Evolutionary conservation across 768 basidiomycete species (phyloP), one percentile per base, ranked within the genome.

Genomic region (Phanerochaete carnosa): DNA sequence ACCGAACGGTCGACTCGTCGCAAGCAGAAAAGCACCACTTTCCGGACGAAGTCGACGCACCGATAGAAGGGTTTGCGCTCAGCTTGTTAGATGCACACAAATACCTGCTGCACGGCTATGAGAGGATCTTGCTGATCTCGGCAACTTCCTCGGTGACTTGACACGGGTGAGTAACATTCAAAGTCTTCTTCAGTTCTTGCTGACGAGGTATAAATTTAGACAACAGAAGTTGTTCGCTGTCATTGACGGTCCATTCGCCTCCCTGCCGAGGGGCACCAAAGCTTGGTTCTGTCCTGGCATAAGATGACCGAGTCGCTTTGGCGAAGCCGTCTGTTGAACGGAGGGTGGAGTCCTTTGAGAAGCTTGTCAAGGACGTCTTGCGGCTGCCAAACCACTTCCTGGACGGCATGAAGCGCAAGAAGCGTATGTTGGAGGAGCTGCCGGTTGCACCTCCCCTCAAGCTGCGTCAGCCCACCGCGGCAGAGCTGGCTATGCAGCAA

Each of bases 361-460:
- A 83, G 1, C 76, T 98, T 19, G 65, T 98, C 23, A 76, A 80
- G 3, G 88, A 94, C 66, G 75, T 95, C 39, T 74, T 77, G 23
- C 78, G 89, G 11, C 89, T 90, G 0, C 97, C 97, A 1, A 91
- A 86, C 67, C 82, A 89, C 59, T 98, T 95, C 72, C 89, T 92
- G 0, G 97, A 96, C 69, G 95, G 92, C 7, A 75, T 95, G 64
- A 87, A 90, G 67, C 82, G 95, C 59, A 85, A 83, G 72, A 91
- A 88, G 72, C 85, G 96, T 32, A 77, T 95, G 0, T 79, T 98
- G 12, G 96, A 98, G 72, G 84, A 83, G 59, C 77, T 99, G 15
- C 91, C 92, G 0, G 77, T 94, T 45, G 97, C 97, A 0, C 94
- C 96, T 15, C 95, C 97, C 0, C 73, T 94, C 35, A 90, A 95